Evolutionary conservation across 2,329 filamentous ascomycete species (phyloP).

Genomic region (Microdochium nivale): DNA sequence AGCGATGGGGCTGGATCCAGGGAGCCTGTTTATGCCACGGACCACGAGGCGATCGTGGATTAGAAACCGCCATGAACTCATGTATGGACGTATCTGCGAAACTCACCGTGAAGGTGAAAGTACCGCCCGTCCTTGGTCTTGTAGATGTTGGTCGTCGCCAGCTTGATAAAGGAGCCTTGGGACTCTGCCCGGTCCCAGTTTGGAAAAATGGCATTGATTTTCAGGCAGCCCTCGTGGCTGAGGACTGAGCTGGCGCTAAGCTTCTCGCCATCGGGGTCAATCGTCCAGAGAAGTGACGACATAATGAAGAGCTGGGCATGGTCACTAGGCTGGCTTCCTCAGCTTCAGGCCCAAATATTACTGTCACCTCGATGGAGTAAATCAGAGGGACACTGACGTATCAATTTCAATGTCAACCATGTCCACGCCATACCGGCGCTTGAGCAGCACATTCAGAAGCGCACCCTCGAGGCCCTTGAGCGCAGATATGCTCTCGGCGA

Average conservation of each 20-base stretch:
- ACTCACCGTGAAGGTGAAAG: conserved; percentile 11
- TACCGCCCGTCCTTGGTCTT: conserved; percentile 9
- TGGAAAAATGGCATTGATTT: conserved; percentile 8
- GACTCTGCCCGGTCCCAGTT: conserved; percentile 12
- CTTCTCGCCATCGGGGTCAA: conserved; percentile 10
- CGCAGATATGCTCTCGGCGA: conserved; percentile 42
- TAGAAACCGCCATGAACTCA: too few relatives aligned
- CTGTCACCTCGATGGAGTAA: too few relatives aligned
- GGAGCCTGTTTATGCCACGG: too few relatives aligned
- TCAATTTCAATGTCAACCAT: conserved; percentile 34
- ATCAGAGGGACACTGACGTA: conserved; percentile 29
- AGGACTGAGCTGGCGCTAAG: conserved; percentile 9
- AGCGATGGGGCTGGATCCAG: too few relatives aligned
- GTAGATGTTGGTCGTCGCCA: conserved; percentile 16
- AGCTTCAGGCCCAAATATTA: too few relatives aligned
- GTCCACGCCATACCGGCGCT: conserved; percentile 32
- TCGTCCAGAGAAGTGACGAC: conserved; percentile 24
- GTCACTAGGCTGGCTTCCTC: conserved; percentile 17
- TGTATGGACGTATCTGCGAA: too few relatives aligned
- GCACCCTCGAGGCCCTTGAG: conserved; percentile 39
- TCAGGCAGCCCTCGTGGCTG: conserved; percentile 5
- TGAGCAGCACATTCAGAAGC: conserved; percentile 32
- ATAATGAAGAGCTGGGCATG: conserved; percentile 34
- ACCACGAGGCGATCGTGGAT: too few relatives aligned
- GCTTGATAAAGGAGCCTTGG: conserved; percentile 15